Conservation (phyloP, 495 filamentous ascomycete genomes). For the Xylaria acuta region DNA sequence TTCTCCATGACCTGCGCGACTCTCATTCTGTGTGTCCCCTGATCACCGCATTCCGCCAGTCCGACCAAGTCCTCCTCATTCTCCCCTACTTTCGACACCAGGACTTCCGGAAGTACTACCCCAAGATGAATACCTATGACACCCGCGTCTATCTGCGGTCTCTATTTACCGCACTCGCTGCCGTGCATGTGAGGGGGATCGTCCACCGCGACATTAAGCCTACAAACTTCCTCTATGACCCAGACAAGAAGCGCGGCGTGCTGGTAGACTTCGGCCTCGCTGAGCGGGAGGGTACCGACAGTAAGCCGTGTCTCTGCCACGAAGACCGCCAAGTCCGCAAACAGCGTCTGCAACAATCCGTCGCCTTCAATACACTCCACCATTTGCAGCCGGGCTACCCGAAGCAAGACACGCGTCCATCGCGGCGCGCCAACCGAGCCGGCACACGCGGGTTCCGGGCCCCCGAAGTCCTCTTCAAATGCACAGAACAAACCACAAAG, state of each 20-base stretch:
- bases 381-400: slow-evolving; percentile 72
- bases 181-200: slow-evolving; percentile 82
- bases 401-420: slow-evolving; percentile 84
- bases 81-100: slow-evolving; percentile 94
- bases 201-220: slow-evolving; percentile 98
- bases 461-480: slow-evolving; percentile 96
- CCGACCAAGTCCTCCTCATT: slow-evolving; percentile 94
- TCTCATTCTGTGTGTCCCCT: slow-evolving; percentile 88
- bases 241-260: slow-evolving; percentile 78
- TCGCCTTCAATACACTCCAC: slow-evolving; percentile 48
- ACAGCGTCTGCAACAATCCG: slow-evolving; percentile 47
- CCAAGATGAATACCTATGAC: slow-evolving; percentile 80
- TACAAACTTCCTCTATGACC: slow-evolving; percentile 99
- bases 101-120: slow-evolving; percentile 95
- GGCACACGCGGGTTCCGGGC: slow-evolving; percentile 97
- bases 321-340: slow-evolving; percentile 51
- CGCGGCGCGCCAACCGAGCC: slow-evolving; percentile 88
- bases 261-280: slow-evolving; percentile 96
- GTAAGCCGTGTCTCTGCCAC: slow-evolving; percentile 73
- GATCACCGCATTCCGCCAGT: slow-evolving; percentile 92
- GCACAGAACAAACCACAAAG: slow-evolving; percentile 92
- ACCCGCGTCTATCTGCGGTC: slow-evolving; percentile 89
- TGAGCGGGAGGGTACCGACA: slow-evolving; percentile 79
- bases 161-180: slow-evolving; percentile 81
- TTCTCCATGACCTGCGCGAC: slow-evolving; percentile 87